Base-by-base conservation (phyloP, 495 filamentous ascomycete species). In the Xylaria nigripes region DNA sequence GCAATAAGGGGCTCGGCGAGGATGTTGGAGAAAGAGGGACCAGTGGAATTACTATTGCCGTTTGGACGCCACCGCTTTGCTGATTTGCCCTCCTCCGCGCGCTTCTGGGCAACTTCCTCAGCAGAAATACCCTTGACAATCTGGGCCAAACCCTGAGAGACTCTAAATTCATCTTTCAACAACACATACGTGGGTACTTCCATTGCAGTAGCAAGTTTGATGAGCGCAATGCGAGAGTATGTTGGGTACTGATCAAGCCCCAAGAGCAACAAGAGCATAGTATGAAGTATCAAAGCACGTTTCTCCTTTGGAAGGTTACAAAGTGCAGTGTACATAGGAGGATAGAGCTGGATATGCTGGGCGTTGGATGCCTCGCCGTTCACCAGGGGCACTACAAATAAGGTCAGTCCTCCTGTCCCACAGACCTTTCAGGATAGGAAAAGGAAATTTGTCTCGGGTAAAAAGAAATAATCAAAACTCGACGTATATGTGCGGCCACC, bases 1-100 rank as follows among this genome's bases (percentile, higher is more conserved):
- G 85, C 87, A 13, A 90, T 80, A 1, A 97, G 71, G 0, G 93
- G 86, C 3, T 88, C 86, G 5, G 90, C 86, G 4, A 96, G 81
- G 23, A 84, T 84, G 13, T 89, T 86, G 6, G 87, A 86, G 21
- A 86, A 73, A 7, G 85, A 87, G 44, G 90, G 85, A 3, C 86
- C 62, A 1, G 80, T 85, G 29, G 24, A 18, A 36, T 84, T 87
- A 21, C 82, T 83, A 22, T 82, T 84, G 15, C 86, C 84, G 15
- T 86, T 87, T 22, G 89, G 80, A 64, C 90, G 95, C 86, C 85
- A 93, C 66, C 84, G 86, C 47, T 86, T 76, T 1, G 76, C 65
- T 18, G 72, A 62, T 56, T 83, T 81, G 48, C 78, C 78, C 52
- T 90, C 83, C 51, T 91, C 86, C 7, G 70, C 76, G 58, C 83